These are phyloP conservation scores for Claviceps capensis DNA, from an alignment of 2,329 filamentous ascomycete species.

Conservation along the genomic window DNA sequence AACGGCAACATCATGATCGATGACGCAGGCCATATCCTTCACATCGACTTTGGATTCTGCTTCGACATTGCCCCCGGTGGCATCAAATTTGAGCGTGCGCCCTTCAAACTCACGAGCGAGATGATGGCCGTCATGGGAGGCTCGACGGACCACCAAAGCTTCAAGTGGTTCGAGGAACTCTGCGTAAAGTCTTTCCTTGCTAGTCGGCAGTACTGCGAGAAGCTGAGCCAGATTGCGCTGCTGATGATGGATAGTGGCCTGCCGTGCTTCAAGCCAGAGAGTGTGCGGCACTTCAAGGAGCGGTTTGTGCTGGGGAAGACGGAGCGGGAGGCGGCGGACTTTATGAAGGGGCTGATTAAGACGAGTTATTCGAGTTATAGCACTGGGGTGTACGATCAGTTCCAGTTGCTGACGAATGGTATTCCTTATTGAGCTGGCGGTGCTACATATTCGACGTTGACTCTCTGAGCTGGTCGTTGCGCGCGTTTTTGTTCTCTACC, in stretches of 20 bases:
- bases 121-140: conserved; percentile 99
- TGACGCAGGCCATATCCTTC: conserved; percentile 89
- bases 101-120: conserved; percentile 93
- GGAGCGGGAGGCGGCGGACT: conserved; percentile 87
- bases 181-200: conserved; percentile 93
- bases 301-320: conserved; percentile 84
- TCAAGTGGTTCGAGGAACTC: conserved; percentile 92
- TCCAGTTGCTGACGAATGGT: conserved; percentile 91
- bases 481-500: no score
- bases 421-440: conserved; percentile 64
- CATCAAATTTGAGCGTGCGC: conserved; percentile 92
- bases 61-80: conserved; percentile 97
- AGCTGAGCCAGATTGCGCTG: conserved; percentile 77
- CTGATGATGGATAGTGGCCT: conserved; percentile 94
- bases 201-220: conserved; percentile 71
- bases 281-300: conserved; percentile 81
- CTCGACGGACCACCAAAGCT: conserved; percentile 68
- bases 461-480: no score
- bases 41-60: conserved; percentile 99
- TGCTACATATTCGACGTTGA: no score
- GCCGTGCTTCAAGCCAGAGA: conserved; percentile 96
- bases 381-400: conserved; percentile 94
- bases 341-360: conserved; percentile 78
- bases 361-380: conserved; percentile 85
- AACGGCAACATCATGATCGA: conserved; percentile 99